A percentile compares a stretch with the other conserved stretches of the same genome.
Conservation (phyloP, 2,329 filamentous ascomycete species). For the Fusarium buxicola region DNA sequence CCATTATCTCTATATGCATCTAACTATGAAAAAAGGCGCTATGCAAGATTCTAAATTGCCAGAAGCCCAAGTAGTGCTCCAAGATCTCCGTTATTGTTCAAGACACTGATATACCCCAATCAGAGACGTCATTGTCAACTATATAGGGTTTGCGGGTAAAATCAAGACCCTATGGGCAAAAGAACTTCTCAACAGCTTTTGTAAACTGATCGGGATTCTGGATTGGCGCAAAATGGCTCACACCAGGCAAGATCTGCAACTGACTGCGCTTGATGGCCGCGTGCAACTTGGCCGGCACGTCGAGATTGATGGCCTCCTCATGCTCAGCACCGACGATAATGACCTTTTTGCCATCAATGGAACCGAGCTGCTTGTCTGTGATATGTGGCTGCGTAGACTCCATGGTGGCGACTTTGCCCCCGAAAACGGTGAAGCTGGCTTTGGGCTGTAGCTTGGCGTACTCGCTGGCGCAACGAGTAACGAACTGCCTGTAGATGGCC, state of each 20-base stretch:
- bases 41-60: too few relatives aligned
- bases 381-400: conserved; percentile 52
- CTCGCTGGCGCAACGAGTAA: conserved; percentile 51
- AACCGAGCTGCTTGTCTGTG: conserved; percentile 45
- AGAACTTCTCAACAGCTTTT: conserved; percentile 46
- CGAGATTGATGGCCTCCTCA: conserved; percentile 55
- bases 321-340: conserved; percentile 49
- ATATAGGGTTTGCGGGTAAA: not conserved
- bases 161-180: not conserved
- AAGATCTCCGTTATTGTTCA: too few relatives aligned
- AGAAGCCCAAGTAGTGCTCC: too few relatives aligned
- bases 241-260: conserved; percentile 50
- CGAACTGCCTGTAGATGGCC: conserved; percentile 50
- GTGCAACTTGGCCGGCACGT: conserved; percentile 51
- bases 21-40: too few relatives aligned
- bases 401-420: conserved; percentile 51
- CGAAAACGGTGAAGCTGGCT: conserved; percentile 53
- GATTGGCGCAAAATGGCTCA: conserved; percentile 58
- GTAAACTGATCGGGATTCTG: conserved; percentile 55
- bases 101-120: too few relatives aligned
- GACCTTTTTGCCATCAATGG: conserved; percentile 46
- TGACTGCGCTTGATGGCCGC: conserved; percentile 53
- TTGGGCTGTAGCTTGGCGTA: conserved; percentile 52
- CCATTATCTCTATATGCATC: too few relatives aligned
- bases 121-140: too few relatives aligned